A percentile compares a stretch with the other conserved stretches of the same genome.
These are phyloP conservation scores for Stephania cephalantha DNA, from an alignment of 164 flowering plant species.

Conservation along the genomic window DNA sequence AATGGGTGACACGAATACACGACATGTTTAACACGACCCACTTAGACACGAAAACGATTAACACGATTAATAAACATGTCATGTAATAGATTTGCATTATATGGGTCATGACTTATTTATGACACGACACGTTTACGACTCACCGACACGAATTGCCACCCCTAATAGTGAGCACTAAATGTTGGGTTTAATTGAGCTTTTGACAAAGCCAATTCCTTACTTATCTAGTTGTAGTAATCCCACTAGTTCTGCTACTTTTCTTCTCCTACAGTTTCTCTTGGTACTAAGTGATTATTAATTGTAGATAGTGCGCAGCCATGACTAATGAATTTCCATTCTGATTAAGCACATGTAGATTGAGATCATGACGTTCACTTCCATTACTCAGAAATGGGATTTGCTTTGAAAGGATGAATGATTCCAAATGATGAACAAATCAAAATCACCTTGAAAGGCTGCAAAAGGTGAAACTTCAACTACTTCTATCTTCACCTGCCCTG, in stretches of 20 bases:
- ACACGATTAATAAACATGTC: too few relatives aligned
- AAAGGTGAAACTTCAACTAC: background rate
- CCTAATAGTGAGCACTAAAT: background rate
- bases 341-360: background rate
- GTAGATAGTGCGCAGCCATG: background rate
- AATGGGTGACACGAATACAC: too few relatives aligned
- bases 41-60: too few relatives aligned
- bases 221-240: background rate
- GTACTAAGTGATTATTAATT: background rate
- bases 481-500: background rate
- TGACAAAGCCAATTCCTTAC: background rate
- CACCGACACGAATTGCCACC: too few relatives aligned
- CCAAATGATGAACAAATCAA: background rate
- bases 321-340: background rate
- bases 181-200: background rate
- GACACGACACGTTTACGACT: too few relatives aligned
- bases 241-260: background rate
- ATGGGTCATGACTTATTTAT: too few relatives aligned
- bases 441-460: background rate
- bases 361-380: background rate
- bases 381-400: background rate
- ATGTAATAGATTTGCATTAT: too few relatives aligned
- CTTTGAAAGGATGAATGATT: background rate
- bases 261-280: background rate
- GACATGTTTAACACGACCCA: too few relatives aligned